Evolutionary conservation across 2,329 filamentous ascomycete species (phyloP), one percentile per base, ranked within the genome.

Genomic region (Daldinia eschscholtzii): DNA sequence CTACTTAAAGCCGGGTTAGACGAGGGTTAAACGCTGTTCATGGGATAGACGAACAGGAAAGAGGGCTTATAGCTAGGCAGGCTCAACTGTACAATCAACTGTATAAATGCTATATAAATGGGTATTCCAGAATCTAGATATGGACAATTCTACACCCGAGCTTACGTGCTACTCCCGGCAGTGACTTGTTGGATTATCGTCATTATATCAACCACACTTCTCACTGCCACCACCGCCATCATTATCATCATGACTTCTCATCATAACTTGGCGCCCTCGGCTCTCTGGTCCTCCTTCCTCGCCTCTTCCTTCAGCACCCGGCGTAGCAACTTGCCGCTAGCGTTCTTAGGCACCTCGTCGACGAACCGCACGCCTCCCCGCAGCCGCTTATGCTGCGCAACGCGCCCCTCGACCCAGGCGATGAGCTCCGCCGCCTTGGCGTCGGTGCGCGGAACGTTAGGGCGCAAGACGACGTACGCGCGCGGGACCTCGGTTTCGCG

Each of bases 401-500:
- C 82, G 52, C 78, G 78, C 23, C 56, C 61, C 3, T 77, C 77
- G 59, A 83, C 63, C 80, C 81, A 84, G 1, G 76, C 74, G 1
- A 73, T 70, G 30, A 84, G 78, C 72, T 82, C 81, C 62, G 76
- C 72, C 0, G 79, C 82, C 72, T 82, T 83, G 61, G 68, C 77
- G 0, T 80, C 79, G 44, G 72, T 73, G 37, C 75, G 76, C 42
- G 79, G 62, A 6, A 82, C 72, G 18, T 82, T 84, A 0, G 79
- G 67, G 18, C 79, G 78, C 28, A 83, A 73, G 6, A 91, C 88
- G n/a, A 91, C 78, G 72, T 89, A 92, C 0, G 89, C 89, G 41
- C 91, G 82, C 0, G 91, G 91, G 1, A 93, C 85, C 76, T 93
- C 91, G 0, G 89, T 92, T 23, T 88, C 88, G 62, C 88, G 85